Conservation (phyloP, 768 basidiomycete genomes). For the Russula dissimulans region DNA sequence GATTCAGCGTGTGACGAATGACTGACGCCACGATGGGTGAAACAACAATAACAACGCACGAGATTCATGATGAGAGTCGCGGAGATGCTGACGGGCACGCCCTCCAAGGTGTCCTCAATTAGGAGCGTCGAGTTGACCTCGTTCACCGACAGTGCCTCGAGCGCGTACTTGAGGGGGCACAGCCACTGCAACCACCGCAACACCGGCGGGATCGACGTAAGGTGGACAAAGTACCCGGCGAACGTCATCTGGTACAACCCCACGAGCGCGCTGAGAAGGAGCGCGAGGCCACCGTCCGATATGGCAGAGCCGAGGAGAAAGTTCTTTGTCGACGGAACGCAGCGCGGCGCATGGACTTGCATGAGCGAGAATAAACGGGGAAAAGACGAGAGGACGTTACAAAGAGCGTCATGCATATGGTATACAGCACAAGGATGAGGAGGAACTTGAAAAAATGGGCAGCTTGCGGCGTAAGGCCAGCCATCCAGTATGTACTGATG, state of each 20-base stretch:
- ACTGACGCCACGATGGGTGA: background rate
- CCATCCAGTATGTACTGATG: conserved; percentile 87
- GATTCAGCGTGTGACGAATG: background rate
- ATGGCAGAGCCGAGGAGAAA: conserved; percentile 82
- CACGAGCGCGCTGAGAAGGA: conserved; percentile 71
- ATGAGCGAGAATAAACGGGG: background rate
- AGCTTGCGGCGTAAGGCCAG: conserved; percentile 70
- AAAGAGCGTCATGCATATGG: conserved; percentile 77
- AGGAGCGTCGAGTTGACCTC: conserved; percentile 84
- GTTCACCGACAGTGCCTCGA: conserved; percentile 87
- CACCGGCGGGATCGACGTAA: conserved; percentile 76
- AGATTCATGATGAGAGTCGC: conserved; percentile 81
- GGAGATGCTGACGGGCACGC: conserved; percentile 74
- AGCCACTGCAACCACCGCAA: conserved; percentile 92
- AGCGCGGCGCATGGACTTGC: background rate
- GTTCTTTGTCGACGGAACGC: conserved; percentile 42
- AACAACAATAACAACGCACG: conserved; percentile 34
- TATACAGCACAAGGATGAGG: conserved; percentile 79
- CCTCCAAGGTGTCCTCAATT: conserved; percentile 70
- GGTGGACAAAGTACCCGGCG: conserved; percentile 90
- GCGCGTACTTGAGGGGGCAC: conserved; percentile 69
- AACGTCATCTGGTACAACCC: conserved; percentile 80
- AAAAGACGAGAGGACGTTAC: conserved; percentile 32
- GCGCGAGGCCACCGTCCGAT: conserved; percentile 82
- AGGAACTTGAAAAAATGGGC: conserved; percentile 92